Evolutionary conservation across 1,284 basidiomycete genomes (phyloP).

Genomic region (Lentinula novae-zelandiae): DNA sequence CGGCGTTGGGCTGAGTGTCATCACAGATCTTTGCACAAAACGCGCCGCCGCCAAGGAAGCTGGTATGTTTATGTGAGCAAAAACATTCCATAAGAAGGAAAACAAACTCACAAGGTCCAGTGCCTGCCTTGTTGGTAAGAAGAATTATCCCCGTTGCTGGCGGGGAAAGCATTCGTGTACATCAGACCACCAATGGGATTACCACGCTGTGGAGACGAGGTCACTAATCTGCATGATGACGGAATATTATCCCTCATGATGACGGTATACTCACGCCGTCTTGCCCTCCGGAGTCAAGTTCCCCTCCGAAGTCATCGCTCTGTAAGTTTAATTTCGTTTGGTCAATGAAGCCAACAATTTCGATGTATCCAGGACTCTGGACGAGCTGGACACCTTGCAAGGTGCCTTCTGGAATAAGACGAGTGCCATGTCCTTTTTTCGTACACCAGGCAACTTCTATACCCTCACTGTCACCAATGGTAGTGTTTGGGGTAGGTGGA

Average conservation of each 20-base stretch:
- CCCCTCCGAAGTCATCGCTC: constrained; percentile 51
- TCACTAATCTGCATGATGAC: background rate
- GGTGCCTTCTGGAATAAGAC: constrained; percentile 59
- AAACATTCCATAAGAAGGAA: constrained; percentile 50
- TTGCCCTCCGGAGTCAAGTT: constrained; percentile 61
- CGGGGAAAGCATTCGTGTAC: constrained; percentile 5
- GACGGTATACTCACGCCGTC: constrained; percentile 27
- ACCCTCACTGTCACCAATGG: constrained; percentile 65
- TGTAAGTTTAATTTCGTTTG: constrained; percentile 62
- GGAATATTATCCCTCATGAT: background rate
- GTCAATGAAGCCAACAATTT: constrained; percentile 54
- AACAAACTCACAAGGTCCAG: constrained; percentile 41
- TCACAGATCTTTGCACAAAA: constrained; percentile 58
- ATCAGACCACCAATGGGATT: constrained; percentile 34
- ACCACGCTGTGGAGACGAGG: constrained; percentile 20
- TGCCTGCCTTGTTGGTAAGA: constrained; percentile 11
- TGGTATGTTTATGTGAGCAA: constrained; percentile 54
- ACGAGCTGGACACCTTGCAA: constrained; percentile 67
- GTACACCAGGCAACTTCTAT: constrained; percentile 76
- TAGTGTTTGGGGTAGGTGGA: constrained; percentile 30
- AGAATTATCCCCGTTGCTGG: constrained; percentile 1
- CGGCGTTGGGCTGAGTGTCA: constrained; percentile 53
- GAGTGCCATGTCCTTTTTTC: constrained; percentile 60
- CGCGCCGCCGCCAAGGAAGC: constrained; percentile 46
- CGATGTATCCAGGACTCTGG: constrained; percentile 62